phyloP scores from a whole-genome alignment of 2,329 filamentous ascomycete genomes.

The Fusarium goolgardi region DNA sequence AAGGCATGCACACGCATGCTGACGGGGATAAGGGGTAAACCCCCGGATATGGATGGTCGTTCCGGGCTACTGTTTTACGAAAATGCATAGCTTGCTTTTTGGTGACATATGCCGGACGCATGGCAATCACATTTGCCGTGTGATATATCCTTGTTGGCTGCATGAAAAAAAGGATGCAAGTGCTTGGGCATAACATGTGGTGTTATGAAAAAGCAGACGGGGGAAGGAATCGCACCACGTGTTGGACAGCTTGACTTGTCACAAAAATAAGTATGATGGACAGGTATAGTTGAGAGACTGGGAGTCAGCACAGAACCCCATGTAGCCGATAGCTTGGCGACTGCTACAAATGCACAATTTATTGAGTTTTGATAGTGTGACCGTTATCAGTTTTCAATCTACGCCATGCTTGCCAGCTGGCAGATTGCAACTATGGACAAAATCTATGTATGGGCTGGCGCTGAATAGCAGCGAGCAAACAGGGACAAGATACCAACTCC shows the following conservation, averaged over 20 bases:
- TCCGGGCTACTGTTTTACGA: constrained; percentile 6
- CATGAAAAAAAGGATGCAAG: constrained; percentile 12
- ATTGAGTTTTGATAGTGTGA: constrained; percentile 12
- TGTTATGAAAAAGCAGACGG: background rate
- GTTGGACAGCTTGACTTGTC: constrained; percentile 12
- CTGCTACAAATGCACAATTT: constrained; percentile 2
- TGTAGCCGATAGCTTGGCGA: background rate
- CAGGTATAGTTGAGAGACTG: background rate
- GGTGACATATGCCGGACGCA: constrained; percentile 19
- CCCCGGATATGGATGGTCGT: constrained; percentile 3
- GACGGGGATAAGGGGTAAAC: constrained; percentile 7
- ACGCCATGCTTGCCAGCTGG: constrained; percentile 16
- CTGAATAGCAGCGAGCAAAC: constrained; percentile 8
- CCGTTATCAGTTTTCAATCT: constrained; percentile 16
- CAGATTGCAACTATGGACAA: constrained; percentile 24
- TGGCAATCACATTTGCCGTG: constrained; percentile 23
- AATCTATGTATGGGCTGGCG: constrained; percentile 3
- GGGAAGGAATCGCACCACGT: background rate
- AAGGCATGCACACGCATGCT: constrained; percentile 6
- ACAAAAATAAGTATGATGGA: background rate
- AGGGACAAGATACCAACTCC: constrained; percentile 28
- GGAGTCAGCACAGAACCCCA: background rate
- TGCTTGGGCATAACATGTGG: constrained; percentile 1
- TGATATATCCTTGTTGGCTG: constrained; percentile 17
- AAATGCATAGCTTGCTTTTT: constrained; percentile 10